Percentiles rank a stretch among this genome's conserved stretches.
These are phyloP conservation scores for Trichothecium sympodiale DNA, from an alignment of 2,329 filamentous ascomycete genomes.

Conservation along the genomic window DNA sequence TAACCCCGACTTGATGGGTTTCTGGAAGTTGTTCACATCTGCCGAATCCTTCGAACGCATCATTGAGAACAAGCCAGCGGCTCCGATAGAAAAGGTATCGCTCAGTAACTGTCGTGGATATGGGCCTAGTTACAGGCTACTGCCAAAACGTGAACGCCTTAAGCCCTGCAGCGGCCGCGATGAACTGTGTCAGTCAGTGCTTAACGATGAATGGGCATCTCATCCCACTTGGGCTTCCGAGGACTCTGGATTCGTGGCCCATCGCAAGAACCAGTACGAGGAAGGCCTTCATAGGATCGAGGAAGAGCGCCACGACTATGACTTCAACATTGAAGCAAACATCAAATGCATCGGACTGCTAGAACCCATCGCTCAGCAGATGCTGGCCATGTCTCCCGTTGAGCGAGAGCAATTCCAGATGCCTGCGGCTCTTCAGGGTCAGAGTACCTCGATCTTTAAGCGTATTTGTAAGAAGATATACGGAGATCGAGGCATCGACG, in stretches of 20 bases:
- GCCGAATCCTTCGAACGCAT: conserved; percentile 67
- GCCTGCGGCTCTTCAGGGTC: conserved; percentile 74
- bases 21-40: conserved; percentile 76
- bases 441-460: conserved; percentile 94
- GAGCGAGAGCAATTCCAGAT: conserved; percentile 70
- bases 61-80: conserved; percentile 66
- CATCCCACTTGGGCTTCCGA: conserved; percentile 98
- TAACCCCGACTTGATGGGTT: conserved; percentile 79
- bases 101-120: conserved; percentile 92
- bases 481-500: conserved; percentile 73
- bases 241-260: conserved; percentile 93
- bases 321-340: conserved; percentile 95
- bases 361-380: conserved; percentile 85
- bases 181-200: conserved; percentile 81
- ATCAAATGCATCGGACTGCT: conserved; percentile 91
- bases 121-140: conserved; percentile 85
- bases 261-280: conserved; percentile 92
- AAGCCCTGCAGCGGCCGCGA: conserved; percentile 91
- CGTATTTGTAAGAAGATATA: conserved; percentile 97
- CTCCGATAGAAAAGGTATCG: conserved; percentile 73
- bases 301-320: conserved; percentile 96
- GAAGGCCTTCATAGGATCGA: conserved; percentile 93
- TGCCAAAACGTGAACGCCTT: conserved; percentile 82
- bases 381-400: conserved; percentile 64
- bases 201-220: conserved; percentile 97